These are phyloP conservation scores for Linum trigynum DNA, from an alignment of 345 rosid genomes.

Conservation along the genomic window DNA sequence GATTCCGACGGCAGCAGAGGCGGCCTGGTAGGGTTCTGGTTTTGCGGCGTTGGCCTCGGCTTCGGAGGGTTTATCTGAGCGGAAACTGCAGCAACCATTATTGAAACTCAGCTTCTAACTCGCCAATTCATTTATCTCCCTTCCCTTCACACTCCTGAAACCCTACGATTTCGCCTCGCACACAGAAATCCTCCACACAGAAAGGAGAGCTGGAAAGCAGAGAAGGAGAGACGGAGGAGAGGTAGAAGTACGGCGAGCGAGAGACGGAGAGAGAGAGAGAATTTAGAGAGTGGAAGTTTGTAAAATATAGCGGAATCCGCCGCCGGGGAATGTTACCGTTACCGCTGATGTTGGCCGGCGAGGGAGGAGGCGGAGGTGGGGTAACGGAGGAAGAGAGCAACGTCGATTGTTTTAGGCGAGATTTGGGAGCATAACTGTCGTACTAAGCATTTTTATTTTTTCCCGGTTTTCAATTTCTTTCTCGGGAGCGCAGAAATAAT, in stretches of 20 bases:
- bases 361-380: background rate
- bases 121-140: constrained; percentile 12
- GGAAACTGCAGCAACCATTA: constrained; percentile 66
- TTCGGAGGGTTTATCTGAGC: constrained; percentile 33
- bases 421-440: constrained; percentile 49
- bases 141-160: constrained; percentile 11
- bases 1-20: constrained; percentile 63
- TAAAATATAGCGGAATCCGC: background rate
- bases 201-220: background rate
- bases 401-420: constrained; percentile 23
- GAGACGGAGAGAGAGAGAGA: too few relatives aligned
- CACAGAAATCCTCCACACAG: constrained; percentile 12
- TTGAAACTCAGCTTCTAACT: constrained; percentile 18
- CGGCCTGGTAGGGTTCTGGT: constrained; percentile 31
- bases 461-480: background rate
- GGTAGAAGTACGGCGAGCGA: too few relatives aligned
- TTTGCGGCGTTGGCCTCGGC: constrained; percentile 21
- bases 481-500: too few relatives aligned
- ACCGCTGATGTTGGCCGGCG: constrained; percentile 23
- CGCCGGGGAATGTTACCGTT: constrained; percentile 41
- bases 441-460: background rate
- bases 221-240: background rate
- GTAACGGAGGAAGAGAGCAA: constrained; percentile 8
- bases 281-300: background rate
- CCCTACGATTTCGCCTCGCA: constrained; percentile 13